Evolutionary conservation across 164 flowering plant species (phyloP).

Genomic region (Aristolochia fimbriata): DNA sequence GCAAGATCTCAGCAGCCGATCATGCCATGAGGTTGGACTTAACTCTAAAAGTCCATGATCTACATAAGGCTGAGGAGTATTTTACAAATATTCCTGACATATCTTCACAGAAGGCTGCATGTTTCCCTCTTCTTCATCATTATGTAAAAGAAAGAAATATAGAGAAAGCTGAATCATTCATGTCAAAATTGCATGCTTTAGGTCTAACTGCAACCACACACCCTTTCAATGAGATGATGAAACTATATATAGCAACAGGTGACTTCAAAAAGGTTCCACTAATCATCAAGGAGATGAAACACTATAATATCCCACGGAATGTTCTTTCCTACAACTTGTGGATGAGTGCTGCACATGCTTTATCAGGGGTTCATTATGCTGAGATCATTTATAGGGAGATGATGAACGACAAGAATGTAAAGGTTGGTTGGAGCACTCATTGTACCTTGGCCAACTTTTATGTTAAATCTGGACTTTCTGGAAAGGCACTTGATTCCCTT

Average conservation of each 20-base stretch:
- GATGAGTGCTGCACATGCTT: slow-evolving; percentile 35
- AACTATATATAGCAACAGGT: slow-evolving; percentile 36
- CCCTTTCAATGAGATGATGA: slow-evolving; percentile 56
- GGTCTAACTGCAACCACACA: slow-evolving; percentile 34
- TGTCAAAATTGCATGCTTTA: slow-evolving; percentile 32
- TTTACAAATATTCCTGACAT: slow-evolving; percentile 21
- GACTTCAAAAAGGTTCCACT: slow-evolving; percentile 29
- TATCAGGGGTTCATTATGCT: slow-evolving; percentile 25
- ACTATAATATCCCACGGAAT: slow-evolving; percentile 28
- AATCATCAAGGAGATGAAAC: slow-evolving; percentile 41
- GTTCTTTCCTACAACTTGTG: slow-evolving; percentile 58
- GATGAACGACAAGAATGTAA: slow-evolving; percentile 28
- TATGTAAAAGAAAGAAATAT: slow-evolving; percentile 31
- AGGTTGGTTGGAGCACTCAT: slow-evolving; percentile 47
- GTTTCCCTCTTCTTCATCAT: slow-evolving; percentile 38
- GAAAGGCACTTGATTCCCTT: slow-evolving; percentile 32
- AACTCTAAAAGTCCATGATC: slow-evolving; percentile 23
- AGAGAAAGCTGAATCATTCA: slow-evolving; percentile 38
- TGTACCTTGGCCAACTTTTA: slow-evolving; percentile 42
- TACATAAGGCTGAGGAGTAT: slow-evolving; percentile 37
- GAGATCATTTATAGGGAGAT: slow-evolving; percentile 39
- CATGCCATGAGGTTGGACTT: slow-evolving; percentile 32
- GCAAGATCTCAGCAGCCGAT: slow-evolving; percentile 27
- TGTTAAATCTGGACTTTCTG: slow-evolving; percentile 18
- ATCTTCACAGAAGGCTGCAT: slow-evolving; percentile 34